Conservation (phyloP, 2,329 filamentous ascomycete species). For the Neofusicoccum kwambonambiense region DNA sequence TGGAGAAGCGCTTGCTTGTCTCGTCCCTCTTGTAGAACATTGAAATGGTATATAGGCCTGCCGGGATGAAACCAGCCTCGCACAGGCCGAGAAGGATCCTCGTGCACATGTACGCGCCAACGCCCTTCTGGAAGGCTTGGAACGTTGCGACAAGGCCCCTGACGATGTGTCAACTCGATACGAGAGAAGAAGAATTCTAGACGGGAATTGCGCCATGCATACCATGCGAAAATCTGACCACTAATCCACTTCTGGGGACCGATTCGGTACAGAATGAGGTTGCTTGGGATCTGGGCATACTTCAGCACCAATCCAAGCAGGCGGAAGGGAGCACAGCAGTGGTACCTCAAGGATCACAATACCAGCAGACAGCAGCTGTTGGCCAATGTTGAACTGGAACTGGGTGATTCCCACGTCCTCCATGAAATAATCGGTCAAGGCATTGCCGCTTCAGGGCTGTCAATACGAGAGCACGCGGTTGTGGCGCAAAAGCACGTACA, state of each 20-base stretch:
- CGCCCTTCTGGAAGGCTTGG: constrained; percentile 52
- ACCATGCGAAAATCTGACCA: constrained; percentile 52
- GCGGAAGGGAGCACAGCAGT: neutral
- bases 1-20: constrained; percentile 52
- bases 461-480: neutral
- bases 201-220: neutral
- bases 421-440: constrained; percentile 54
- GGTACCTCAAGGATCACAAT: constrained; percentile 45
- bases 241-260: constrained; percentile 56
- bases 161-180: neutral
- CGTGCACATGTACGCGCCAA: constrained; percentile 49
- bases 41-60: constrained; percentile 51
- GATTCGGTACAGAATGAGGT: constrained; percentile 53
- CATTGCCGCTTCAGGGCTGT: constrained; percentile 47
- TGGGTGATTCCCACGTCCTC: constrained; percentile 50
- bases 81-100: constrained; percentile 54
- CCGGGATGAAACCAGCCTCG: constrained; percentile 58
- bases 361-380: constrained; percentile 51
- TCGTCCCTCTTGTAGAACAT: constrained; percentile 57
- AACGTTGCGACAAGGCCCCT: constrained; percentile 53
- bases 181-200: neutral
- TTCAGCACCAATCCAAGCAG: constrained; percentile 19
- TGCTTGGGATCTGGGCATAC: constrained; percentile 47
- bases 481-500: constrained; percentile 11
- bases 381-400: constrained; percentile 56